These are phyloP conservation scores for Mortierella sp. DNA, from an alignment of 371 early-diverging fungal species.

Conservation along the genomic window DNA sequence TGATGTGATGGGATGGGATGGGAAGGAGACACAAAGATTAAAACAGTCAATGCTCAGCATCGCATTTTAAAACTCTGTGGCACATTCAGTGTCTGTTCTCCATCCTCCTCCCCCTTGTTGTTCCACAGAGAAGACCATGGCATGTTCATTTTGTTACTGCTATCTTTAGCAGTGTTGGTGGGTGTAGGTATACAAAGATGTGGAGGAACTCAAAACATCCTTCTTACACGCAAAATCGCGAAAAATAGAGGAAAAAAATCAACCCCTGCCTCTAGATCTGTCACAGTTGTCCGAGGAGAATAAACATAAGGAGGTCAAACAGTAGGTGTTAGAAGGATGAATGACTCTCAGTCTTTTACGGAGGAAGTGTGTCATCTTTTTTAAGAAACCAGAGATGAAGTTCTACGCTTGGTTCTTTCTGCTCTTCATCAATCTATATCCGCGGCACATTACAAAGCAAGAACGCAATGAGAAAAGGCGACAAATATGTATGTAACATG, in stretches of 20 bases:
- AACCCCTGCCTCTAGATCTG: too few relatives aligned
- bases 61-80: neutral
- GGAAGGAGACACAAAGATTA: neutral
- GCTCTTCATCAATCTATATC: too few relatives aligned
- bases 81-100: neutral
- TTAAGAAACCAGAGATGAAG: neutral
- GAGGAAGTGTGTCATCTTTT: neutral
- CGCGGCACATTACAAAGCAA: too few relatives aligned
- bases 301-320: too few relatives aligned
- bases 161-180: neutral
- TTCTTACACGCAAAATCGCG: too few relatives aligned
- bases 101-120: neutral
- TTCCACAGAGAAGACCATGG: neutral
- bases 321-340: neutral
- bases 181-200: neutral
- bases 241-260: too few relatives aligned
- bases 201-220: neutral
- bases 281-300: too few relatives aligned
- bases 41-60: conserved; percentile 6
- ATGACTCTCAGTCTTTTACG: neutral
- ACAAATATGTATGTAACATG: too few relatives aligned
- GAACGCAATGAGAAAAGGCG: too few relatives aligned
- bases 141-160: neutral
- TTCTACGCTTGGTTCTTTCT: neutral
- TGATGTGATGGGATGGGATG: too few relatives aligned